Conservation (phyloP, 2,329 filamentous ascomycete species). For the Septoria petroselini region DNA sequence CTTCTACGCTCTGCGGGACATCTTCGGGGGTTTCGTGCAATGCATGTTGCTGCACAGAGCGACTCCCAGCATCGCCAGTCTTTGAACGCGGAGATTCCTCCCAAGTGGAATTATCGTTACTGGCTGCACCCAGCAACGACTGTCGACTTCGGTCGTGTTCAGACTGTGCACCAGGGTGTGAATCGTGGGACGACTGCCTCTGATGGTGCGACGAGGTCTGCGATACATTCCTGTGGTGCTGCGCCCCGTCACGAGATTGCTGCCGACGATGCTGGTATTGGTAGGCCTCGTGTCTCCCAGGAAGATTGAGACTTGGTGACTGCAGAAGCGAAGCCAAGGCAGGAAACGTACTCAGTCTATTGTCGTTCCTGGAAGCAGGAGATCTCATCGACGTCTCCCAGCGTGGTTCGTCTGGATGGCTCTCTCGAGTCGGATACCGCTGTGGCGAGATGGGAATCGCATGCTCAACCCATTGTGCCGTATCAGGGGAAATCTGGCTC, state of each 20-base stretch:
- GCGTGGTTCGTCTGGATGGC: constrained; percentile 2
- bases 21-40: constrained; percentile 21
- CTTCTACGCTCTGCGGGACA: constrained; percentile 23
- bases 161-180: background rate
- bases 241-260: constrained; percentile 1
- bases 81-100: constrained; percentile 19
- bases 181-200: background rate
- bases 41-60: constrained; percentile 8
- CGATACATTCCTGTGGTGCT: background rate
- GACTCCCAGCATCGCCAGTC: constrained; percentile 10
- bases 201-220: constrained; percentile 3
- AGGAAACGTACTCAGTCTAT: constrained; percentile 4
- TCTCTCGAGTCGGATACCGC: background rate
- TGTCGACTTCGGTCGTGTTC: background rate
- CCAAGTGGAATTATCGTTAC: constrained; percentile 15
- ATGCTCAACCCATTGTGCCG: constrained; percentile 5
- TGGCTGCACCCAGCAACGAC: constrained; percentile 8
- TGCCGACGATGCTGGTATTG: constrained; percentile 11
- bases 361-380: constrained; percentile 5
- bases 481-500: constrained; percentile 8
- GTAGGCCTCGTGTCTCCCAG: background rate
- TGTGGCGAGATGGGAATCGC: constrained; percentile 8
- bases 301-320: constrained; percentile 4
- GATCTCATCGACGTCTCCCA: constrained; percentile 10
- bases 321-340: background rate